Evolutionary conservation across 2,329 filamentous ascomycete species (phyloP).

Genomic region (Aspergillus hortae): DNA sequence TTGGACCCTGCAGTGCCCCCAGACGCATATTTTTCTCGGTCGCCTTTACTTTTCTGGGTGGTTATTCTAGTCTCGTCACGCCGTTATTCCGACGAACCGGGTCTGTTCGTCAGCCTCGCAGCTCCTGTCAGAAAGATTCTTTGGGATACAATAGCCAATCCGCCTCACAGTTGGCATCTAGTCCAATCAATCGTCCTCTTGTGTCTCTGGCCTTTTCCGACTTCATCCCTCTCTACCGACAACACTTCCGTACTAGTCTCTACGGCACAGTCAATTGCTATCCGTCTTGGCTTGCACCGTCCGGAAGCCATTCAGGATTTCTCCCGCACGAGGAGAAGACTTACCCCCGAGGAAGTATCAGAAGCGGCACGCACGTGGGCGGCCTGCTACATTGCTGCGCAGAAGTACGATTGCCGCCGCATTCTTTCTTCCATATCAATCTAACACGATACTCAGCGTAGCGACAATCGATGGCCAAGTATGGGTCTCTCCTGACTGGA

Average conservation of each 20-base stretch:
- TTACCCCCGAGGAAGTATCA: background rate
- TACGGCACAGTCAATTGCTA: background rate
- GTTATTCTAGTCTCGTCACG: background rate
- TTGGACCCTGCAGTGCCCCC: background rate
- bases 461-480: background rate
- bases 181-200: background rate
- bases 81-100: background rate
- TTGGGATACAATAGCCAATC: background rate
- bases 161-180: background rate
- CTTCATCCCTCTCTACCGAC: background rate
- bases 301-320: background rate
- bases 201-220: background rate
- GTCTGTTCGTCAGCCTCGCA: background rate
- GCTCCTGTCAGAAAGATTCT: background rate
- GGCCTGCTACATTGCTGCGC: background rate
- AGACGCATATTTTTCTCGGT: background rate
- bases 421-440: background rate
- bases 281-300: background rate
- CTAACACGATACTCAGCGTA: background rate
- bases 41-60: background rate
- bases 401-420: background rate
- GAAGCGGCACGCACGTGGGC: background rate
- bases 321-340: background rate
- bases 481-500: background rate
- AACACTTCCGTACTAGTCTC: background rate